phyloP scores from a whole-genome alignment of 2,329 filamentous ascomycete genomes.

The Pseudogymnoascus sp. region DNA sequence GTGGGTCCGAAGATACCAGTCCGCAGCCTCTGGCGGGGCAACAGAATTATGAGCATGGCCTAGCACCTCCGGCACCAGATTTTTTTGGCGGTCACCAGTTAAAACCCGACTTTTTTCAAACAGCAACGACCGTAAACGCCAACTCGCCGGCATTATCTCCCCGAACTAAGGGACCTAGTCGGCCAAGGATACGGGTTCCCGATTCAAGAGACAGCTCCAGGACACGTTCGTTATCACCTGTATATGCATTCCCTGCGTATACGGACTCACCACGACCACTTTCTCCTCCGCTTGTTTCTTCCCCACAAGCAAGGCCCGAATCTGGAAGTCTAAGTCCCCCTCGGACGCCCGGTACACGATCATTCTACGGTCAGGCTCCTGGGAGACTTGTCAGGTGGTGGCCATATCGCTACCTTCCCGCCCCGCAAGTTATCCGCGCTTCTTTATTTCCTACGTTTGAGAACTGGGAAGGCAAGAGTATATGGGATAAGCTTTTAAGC shows the following conservation, averaged over 20 bases:
- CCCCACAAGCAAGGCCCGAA: neutral
- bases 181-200: slow-evolving; percentile 24
- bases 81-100: slow-evolving; percentile 28
- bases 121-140: neutral
- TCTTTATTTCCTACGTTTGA: slow-evolving; percentile 83
- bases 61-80: slow-evolving; percentile 34
- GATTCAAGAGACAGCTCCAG: slow-evolving; percentile 23
- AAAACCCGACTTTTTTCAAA: slow-evolving; percentile 24
- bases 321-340: neutral
- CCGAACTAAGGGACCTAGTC: slow-evolving; percentile 14
- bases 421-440: slow-evolving; percentile 60
- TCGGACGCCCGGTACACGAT: slow-evolving; percentile 14
- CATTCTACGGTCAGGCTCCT: slow-evolving; percentile 13
- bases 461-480: slow-evolving; percentile 70
- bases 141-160: slow-evolving; percentile 15
- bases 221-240: slow-evolving; percentile 22
- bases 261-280: slow-evolving; percentile 25
- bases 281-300: slow-evolving; percentile 12
- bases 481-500: slow-evolving; percentile 77
- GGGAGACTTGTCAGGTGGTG: slow-evolving; percentile 57
- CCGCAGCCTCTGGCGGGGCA: slow-evolving; percentile 21
- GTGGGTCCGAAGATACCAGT: slow-evolving; percentile 27
- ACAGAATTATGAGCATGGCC: slow-evolving; percentile 30
- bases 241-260: slow-evolving; percentile 25
- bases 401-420: slow-evolving; percentile 66